A percentile compares a stretch with the other conserved stretches of the same genome.
Evolutionary conservation across 78 protist genomes (phyloP).

Genomic region (Tieghemostelium lacteum): DNA sequence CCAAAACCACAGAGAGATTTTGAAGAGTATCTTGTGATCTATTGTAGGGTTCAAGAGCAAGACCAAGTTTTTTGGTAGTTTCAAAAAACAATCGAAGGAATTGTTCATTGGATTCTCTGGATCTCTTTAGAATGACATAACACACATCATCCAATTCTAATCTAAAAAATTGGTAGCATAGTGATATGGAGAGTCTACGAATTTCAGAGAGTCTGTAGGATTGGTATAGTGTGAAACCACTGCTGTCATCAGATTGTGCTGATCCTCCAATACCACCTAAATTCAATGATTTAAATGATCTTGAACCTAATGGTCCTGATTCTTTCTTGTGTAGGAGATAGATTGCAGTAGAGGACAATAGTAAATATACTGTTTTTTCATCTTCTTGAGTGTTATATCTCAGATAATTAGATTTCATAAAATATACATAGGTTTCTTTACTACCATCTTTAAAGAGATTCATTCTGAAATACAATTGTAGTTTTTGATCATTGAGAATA

Average conservation of each 20-base stretch:
- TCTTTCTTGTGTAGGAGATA: constrained; percentile 15
- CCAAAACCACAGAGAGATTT: background rate
- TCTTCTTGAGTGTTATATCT: constrained; percentile 42
- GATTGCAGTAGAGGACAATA: constrained; percentile 20
- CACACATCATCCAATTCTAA: constrained; percentile 57
- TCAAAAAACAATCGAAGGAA: constrained; percentile 16
- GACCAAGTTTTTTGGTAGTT: background rate
- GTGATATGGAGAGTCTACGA: background rate
- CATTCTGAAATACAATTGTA: constrained; percentile 30
- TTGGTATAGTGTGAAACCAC: background rate
- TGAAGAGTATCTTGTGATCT: constrained; percentile 16
- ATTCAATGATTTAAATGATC: background rate
- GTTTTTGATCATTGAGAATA: constrained; percentile 13
- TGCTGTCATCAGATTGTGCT: background rate
- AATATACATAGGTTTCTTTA: constrained; percentile 28
- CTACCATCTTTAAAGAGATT: constrained; percentile 48
- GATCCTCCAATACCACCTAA: background rate
- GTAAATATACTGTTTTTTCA: constrained; percentile 17
- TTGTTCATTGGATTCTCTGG: constrained; percentile 30
- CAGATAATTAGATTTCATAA: constrained; percentile 47
- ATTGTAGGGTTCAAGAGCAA: constrained; percentile 14
- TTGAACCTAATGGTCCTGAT: background rate
- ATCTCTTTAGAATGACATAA: constrained; percentile 47
- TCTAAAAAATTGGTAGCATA: constrained; percentile 33
- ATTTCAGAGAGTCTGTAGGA: constrained; percentile 5